Percentiles rank a stretch among this genome's conserved stretches.
These are phyloP conservation scores for Cladophialophora immunda DNA, from an alignment of 2,329 filamentous ascomycete genomes.

Conservation along the genomic window DNA sequence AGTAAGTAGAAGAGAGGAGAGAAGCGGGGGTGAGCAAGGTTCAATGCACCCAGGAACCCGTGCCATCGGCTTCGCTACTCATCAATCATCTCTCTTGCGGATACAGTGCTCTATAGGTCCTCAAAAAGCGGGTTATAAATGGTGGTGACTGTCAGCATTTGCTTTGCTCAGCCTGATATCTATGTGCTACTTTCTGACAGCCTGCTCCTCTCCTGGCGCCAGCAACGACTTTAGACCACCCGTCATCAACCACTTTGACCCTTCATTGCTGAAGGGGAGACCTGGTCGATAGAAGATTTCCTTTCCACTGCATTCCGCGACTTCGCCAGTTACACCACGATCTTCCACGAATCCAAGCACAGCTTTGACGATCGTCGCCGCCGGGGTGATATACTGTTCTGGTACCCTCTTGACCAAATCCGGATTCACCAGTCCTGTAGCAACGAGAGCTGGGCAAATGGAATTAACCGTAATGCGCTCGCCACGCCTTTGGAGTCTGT, in stretches of 20 bases:
- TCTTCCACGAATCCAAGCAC: conserved; percentile 2
- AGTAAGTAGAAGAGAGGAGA: no score
- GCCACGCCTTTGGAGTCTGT: neutral
- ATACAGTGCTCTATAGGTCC: no score
- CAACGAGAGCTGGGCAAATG: conserved; percentile 10
- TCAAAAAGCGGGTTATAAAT: no score
- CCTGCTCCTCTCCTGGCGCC: neutral
- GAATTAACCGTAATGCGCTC: conserved; percentile 8
- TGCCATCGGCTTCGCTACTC: no score
- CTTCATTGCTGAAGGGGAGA: neutral
- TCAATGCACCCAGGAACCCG: no score
- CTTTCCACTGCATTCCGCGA: conserved; percentile 7
- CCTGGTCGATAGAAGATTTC: conserved; percentile 8
- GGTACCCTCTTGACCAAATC: neutral
- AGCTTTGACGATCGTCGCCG: conserved; percentile 10
- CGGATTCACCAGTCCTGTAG: conserved; percentile 1
- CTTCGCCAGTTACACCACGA: neutral
- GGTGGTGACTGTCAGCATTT: neutral
- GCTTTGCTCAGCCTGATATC: neutral
- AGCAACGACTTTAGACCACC: neutral
- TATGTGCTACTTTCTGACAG: neutral
- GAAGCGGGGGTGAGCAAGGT: no score
- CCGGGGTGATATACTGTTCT: conserved; percentile 1
- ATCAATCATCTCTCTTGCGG: no score
- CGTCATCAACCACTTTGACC: neutral